Percentiles rank a stretch among this genome's conserved stretches.
These are phyloP conservation scores for Vigna radiata DNA, from an alignment of 306 rosid species.

Conservation along the genomic window DNA sequence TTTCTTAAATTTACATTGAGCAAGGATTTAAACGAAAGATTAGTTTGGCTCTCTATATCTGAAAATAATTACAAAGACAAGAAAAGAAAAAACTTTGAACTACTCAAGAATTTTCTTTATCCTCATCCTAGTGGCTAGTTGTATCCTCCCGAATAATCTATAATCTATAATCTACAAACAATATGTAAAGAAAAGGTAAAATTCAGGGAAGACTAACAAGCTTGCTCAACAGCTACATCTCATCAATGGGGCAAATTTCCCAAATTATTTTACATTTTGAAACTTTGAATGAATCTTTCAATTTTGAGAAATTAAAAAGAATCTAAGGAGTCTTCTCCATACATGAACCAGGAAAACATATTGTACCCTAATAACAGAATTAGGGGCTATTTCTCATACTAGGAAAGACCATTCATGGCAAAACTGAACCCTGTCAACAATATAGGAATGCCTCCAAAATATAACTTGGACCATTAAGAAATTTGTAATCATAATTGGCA, in stretches of 20 bases:
- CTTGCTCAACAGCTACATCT: background rate
- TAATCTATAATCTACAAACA: too few relatives aligned
- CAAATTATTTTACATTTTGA: background rate
- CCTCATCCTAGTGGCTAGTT: background rate
- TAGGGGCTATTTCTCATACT: background rate
- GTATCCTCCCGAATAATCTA: background rate
- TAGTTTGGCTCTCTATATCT: background rate
- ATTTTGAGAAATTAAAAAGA: background rate
- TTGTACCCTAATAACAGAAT: constrained; percentile 17
- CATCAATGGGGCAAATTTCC: background rate
- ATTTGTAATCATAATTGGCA: constrained; percentile 17
- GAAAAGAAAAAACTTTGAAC: background rate
- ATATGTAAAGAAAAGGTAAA: background rate
- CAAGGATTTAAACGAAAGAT: background rate
- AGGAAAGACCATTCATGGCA: constrained; percentile 15
- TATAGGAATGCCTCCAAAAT: constrained; percentile 29
- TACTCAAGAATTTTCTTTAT: too few relatives aligned
- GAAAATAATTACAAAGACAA: background rate
- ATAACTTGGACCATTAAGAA: constrained; percentile 18
- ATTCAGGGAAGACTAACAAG: background rate
- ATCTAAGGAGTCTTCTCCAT: background rate
- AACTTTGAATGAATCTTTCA: background rate
- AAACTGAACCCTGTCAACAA: constrained; percentile 20
- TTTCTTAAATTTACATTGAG: too few relatives aligned
- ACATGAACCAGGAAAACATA: constrained; percentile 12